Conservation (phyloP, 208 protist genomes). For the Leishmania aethiopica region DNA sequence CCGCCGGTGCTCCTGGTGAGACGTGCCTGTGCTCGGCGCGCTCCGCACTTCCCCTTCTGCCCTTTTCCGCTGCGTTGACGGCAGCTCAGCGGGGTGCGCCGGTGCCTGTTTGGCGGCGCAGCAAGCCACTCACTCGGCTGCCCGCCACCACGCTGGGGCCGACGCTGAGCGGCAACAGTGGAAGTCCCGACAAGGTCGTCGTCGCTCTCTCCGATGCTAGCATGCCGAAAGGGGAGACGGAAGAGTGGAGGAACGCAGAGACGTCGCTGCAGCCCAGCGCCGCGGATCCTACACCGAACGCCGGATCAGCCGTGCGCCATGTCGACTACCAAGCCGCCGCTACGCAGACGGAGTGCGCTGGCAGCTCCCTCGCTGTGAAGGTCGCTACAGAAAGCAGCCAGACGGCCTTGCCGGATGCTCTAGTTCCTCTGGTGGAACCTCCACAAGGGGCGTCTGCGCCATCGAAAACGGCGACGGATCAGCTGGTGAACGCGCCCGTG, state of each 20-base stretch:
- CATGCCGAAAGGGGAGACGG: too few relatives aligned
- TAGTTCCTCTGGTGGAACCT: too few relatives aligned
- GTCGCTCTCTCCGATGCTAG: background rate
- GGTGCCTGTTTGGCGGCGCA: slow-evolving; percentile 14
- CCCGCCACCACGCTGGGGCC: background rate
- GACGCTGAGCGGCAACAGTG: background rate
- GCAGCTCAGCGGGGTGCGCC: background rate
- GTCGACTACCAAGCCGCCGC: background rate
- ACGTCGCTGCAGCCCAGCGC: too few relatives aligned
- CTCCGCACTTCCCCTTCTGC: slow-evolving; percentile 1
- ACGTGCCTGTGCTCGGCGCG: background rate
- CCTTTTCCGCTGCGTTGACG: background rate
- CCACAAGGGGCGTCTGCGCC: background rate
- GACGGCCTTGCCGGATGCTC: too few relatives aligned
- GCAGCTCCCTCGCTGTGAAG: background rate
- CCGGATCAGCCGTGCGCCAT: too few relatives aligned
- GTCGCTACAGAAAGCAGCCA: background rate
- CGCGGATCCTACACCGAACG: background rate
- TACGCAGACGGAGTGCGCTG: background rate
- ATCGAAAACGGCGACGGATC: background rate
- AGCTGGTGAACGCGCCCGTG: too few relatives aligned
- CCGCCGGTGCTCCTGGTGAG: background rate
- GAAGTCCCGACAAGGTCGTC: background rate
- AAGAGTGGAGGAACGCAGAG: background rate
- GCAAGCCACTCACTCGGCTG: slow-evolving; percentile 12